Conservation (phyloP, 192 early-diverging fungal species). For the Mortierella antarctica region DNA sequence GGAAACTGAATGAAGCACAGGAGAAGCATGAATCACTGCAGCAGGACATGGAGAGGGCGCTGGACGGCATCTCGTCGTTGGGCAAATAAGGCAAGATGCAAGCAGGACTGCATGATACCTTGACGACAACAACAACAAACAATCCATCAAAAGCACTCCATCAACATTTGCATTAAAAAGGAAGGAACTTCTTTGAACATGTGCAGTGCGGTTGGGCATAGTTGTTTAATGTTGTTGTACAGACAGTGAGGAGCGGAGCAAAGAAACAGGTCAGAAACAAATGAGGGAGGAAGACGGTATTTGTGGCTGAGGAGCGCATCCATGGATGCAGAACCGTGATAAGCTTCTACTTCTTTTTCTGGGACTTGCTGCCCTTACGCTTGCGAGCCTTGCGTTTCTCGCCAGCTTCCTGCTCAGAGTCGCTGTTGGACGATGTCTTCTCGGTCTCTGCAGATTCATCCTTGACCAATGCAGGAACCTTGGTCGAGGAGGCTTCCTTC, state of each 20-base stretch:
- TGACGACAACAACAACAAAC: not conserved
- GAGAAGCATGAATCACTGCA: constrained; percentile 40
- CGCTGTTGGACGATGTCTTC: constrained; percentile 21
- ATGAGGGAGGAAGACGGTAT: not conserved
- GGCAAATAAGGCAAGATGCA: constrained; percentile 18
- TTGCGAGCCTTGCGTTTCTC: constrained; percentile 30
- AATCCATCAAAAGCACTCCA: not conserved
- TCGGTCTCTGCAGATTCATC: constrained; percentile 5
- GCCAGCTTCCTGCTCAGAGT: constrained; percentile 30
- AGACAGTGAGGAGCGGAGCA: not conserved
- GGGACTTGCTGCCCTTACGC: constrained; percentile 47
- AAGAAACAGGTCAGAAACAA: constrained; percentile 3
- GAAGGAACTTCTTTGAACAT: too few species aligned
- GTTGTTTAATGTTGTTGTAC: not conserved
- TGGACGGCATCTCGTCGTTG: constrained; percentile 45
- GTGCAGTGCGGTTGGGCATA: too few species aligned
- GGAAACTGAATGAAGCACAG: constrained; percentile 39
- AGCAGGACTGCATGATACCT: not conserved
- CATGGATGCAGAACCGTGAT: not conserved
- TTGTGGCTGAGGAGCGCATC: not conserved
- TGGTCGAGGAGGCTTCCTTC: constrained; percentile 26
- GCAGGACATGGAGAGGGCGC: constrained; percentile 44
- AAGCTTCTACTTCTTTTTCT: constrained; percentile 35
- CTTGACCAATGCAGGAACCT: constrained; percentile 21
- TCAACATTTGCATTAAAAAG: too few species aligned